A percentile compares a stretch with the other conserved stretches of the same genome.
Evolutionary conservation across 164 flowering plant species (phyloP).

Genomic region (Kalanchoe fedtschenkoi): DNA sequence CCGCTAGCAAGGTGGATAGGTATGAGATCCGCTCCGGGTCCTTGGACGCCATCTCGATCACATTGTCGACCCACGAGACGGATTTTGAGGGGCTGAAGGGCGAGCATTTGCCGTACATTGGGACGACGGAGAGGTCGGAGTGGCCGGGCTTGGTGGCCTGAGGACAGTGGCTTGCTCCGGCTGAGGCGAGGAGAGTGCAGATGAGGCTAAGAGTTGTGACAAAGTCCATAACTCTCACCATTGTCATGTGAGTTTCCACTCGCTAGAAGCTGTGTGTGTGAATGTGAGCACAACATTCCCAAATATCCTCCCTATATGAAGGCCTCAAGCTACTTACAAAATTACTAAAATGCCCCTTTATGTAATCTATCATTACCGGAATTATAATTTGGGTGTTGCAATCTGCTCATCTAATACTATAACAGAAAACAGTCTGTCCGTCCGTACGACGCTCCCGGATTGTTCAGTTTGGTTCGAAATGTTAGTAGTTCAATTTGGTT

Average conservation of each 20-base stretch:
- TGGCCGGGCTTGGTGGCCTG: slow-evolving; percentile 20
- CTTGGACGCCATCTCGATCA: slow-evolving; percentile 63
- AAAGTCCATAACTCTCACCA: not conserved
- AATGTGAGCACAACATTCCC: not conserved
- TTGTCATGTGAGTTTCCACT: not conserved
- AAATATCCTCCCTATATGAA: not conserved
- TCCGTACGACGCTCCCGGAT: no score
- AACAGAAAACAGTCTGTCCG: no score
- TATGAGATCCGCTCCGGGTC: slow-evolving; percentile 54
- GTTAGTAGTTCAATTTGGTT: no score
- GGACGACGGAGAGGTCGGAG: slow-evolving; percentile 56
- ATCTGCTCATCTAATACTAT: no score
- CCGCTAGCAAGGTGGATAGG: slow-evolving; percentile 33
- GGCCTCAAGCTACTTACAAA: not conserved
- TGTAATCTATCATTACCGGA: no score
- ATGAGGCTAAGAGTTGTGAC: not conserved
- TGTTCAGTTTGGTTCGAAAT: no score
- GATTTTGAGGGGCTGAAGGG: slow-evolving; percentile 49
- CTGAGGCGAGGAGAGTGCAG: slow-evolving; percentile 18
- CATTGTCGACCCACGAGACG: slow-evolving; percentile 38
- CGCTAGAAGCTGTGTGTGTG: not conserved
- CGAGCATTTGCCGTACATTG: slow-evolving; percentile 68
- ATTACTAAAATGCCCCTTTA: not conserved
- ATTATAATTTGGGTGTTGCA: no score
- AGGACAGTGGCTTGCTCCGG: slow-evolving; percentile 31